Evolutionary conservation across 2,329 filamentous ascomycete species (phyloP), one percentile per base, ranked within the genome.

Genomic region (Seiridium cupressi): DNA sequence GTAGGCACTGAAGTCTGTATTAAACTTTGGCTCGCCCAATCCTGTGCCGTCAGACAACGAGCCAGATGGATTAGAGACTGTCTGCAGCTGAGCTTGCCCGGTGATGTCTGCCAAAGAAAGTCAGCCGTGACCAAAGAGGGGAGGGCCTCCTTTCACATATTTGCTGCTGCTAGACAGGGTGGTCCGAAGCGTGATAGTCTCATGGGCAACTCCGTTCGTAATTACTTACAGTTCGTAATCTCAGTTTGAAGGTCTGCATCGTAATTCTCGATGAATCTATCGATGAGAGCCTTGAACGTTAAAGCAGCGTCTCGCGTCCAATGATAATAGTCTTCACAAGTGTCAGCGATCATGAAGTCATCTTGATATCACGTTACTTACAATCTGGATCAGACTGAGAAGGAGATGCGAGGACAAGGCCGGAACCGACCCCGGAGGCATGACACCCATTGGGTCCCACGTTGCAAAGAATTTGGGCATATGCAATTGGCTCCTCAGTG

Each of bases 291-390:
- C 75, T 91, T 92, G 76, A 90, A 85, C 2, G 86, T 85, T 36
- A 93, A 79, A 32, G 87, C 89, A 13, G 88, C 83, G 72, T 94
- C 91, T 68, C 91, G 79, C 1, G 88, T 92, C 91, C 91, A 94
- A 1, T 89, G 92, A 69, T 87, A 93, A 69, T 84, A 93, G 73
- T 93, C 89, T 91, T 47, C 10, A 42, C 5, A 44, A 9, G 31
- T 13, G 42, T 36, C 31, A 46, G 18, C n/a, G 32, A 44, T 44
- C 3, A 9, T 38, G n/a, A 42, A 58, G 18, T 26, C 35, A 32
- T 40, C 4, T 32, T 42, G 3, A 8, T 9, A 46, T 18, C 5
- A 35, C 4, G 26, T 46, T 44, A 71, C 81, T 75, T 73, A 87
- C 84, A 88, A 66, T 86, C 77, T 4, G 85, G 86, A 55, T 82